Conservation (phyloP, 2,329 filamentous ascomycete species). For the Atkinsonella texensis region DNA sequence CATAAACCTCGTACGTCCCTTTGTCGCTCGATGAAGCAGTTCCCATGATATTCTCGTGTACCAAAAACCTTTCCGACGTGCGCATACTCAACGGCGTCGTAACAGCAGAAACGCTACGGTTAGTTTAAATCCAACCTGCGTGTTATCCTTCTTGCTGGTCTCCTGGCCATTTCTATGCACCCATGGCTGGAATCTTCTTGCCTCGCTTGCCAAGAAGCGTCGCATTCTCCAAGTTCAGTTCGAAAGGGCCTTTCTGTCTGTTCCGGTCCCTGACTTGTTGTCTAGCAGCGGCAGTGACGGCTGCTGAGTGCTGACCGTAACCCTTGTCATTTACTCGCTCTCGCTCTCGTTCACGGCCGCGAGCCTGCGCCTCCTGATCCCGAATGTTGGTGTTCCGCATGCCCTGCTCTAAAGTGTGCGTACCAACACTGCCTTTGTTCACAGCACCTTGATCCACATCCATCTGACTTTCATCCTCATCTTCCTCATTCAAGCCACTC, state of each 20-base stretch:
- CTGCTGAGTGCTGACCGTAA: conserved; percentile 80
- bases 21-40: too few relatives aligned
- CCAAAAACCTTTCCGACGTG: not conserved
- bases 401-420: conserved; percentile 71
- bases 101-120: not conserved
- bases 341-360: conserved; percentile 21
- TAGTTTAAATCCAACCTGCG: too few relatives aligned
- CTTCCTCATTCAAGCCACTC: conserved; percentile 57
- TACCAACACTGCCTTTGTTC: conserved; percentile 29
- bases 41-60: not conserved
- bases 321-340: conserved; percentile 39
- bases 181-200: conserved; percentile 38
- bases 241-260: conserved; percentile 70
- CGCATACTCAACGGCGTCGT: not conserved
- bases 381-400: conserved; percentile 73
- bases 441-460: conserved; percentile 52
- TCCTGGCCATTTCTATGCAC: conserved; percentile 17
- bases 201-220: conserved; percentile 68
- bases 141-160: too few relatives aligned
- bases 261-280: conserved; percentile 60
- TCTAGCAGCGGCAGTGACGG: conserved; percentile 72
- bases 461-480: conserved; percentile 42
- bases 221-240: conserved; percentile 82
- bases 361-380: conserved; percentile 26
- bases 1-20: too few relatives aligned